Base-by-base conservation (phyloP, 176 grass and related monocot species). In the Otatea glauca region DNA sequence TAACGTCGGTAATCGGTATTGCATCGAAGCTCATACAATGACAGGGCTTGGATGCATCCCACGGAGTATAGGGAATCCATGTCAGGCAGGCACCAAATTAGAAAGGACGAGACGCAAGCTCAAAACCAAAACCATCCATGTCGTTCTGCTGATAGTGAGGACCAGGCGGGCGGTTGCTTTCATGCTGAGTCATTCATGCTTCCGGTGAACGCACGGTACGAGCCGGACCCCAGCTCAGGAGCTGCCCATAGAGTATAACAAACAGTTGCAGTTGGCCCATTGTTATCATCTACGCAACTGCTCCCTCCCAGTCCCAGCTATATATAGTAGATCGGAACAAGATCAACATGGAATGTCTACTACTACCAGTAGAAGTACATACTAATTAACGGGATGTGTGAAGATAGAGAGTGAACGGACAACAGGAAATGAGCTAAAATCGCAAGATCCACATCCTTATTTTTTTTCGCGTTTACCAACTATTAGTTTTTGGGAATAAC, bases 151-250 rank as follows among this genome's bases (percentile, higher is more conserved):
- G 39, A 44, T 72, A 39, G 5, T 74, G 64, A 39, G 45, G 20
- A 18, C 49, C 65, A 12, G 35, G 5, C 38, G 58, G 35, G 5
- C 38, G 58, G 75, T 85, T 85, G 81, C 81, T 89, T 27, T 89
- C 81, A 0, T 18, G 87, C 75, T 23, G 81, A 84, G 49, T 84
- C 86, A 75, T 34, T 39, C 38, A 41, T 60, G 85, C 47, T 87
- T 53, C 77, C 54, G 17, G 68, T 0, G 6, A 74, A 56, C 7
- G 18, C 59, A 61, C 41, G 83, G 73, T 34, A 37, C 73, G 62
- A 12, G 16, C 27, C 25, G 67, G 74, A 17, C 74, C 83, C 83
- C 83, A 69, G 64, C 42, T 43, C 50, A 49, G n/a, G n/a, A n/a
- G 53, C 16, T 78, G 12, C 51, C 15, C 53, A 4, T 12, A 23